Conservation (phyloP, 108 stramenopile genomes). For the Schizochytrium sp. region DNA sequence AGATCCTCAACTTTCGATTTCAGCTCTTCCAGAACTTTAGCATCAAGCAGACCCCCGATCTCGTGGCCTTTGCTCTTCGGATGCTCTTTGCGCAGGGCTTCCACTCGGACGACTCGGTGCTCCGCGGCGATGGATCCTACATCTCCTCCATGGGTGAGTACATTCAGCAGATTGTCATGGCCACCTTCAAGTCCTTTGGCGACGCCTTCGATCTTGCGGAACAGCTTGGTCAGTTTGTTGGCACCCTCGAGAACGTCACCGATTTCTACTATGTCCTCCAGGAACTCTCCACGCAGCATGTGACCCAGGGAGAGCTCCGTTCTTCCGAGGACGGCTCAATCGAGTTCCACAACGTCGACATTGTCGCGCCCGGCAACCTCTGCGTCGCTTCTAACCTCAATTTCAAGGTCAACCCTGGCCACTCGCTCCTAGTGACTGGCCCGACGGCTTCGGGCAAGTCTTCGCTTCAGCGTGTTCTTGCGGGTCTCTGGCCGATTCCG, state of each 20-base stretch:
- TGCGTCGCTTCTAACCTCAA: conserved; percentile 19
- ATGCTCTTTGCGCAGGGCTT: conserved; percentile 18
- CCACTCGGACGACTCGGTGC: background rate
- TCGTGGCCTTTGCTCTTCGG: background rate
- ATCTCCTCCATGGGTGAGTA: background rate
- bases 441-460: conserved; percentile 36
- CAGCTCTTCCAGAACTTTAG: conserved; percentile 14
- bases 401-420: conserved; percentile 35
- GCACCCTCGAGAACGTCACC: conserved; percentile 8
- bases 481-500: conserved; percentile 35
- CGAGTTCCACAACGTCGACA: conserved; percentile 33
- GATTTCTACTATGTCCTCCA: background rate
- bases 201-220: background rate
- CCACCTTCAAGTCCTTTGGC: conserved; percentile 3
- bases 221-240: background rate
- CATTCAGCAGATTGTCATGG: conserved; percentile 13
- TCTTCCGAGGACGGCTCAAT: conserved; percentile 20
- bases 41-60: conserved; percentile 15
- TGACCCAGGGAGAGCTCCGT: background rate
- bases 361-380: conserved; percentile 29
- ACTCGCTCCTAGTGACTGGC: conserved; percentile 31
- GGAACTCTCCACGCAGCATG: background rate
- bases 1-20: background rate
- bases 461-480: conserved; percentile 28
- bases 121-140: background rate